Evolutionary conservation across 2,329 filamentous ascomycete species (phyloP).

Genomic region (Cladophialophora exuberans): DNA sequence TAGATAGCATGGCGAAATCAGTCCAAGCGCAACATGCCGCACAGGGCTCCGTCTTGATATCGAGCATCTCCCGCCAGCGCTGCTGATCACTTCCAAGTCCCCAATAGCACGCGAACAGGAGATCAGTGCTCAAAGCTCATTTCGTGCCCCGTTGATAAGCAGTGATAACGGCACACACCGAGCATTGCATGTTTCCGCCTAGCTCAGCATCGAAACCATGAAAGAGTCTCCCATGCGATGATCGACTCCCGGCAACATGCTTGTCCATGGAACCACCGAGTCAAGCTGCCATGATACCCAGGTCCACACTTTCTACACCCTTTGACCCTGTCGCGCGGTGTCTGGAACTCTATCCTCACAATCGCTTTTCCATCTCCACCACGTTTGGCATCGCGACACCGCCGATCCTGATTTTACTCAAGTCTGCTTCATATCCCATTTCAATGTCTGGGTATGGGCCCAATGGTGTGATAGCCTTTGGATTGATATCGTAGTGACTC

Average conservation of each 20-base stretch:
- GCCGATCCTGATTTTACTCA: constrained; percentile 53
- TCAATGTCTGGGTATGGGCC: constrained; percentile 65
- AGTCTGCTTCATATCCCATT: constrained; percentile 52
- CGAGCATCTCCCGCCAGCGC: background rate
- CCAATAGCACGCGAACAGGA: constrained; percentile 1
- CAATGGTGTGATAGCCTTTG: constrained; percentile 63
- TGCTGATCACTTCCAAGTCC: constrained; percentile 14
- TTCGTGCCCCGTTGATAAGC: too few species aligned
- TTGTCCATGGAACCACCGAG: too few species aligned
- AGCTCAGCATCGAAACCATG: too few species aligned
- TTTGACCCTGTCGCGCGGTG: too few species aligned
- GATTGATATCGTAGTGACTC: constrained; percentile 63
- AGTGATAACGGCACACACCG: background rate
- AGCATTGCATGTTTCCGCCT: background rate
- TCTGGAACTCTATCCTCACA: too few species aligned
- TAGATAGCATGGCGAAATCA: too few species aligned
- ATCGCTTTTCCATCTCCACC: constrained; percentile 26
- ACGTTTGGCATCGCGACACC: constrained; percentile 41
- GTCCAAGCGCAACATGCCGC: too few species aligned
- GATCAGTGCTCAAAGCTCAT: constrained; percentile 4
- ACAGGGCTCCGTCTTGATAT: background rate
- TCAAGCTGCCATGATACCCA: too few species aligned
- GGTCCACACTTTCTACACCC: too few species aligned
- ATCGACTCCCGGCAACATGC: too few species aligned
- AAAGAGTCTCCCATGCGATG: too few species aligned